Percentiles rank a stretch among this genome's conserved stretches.
These are phyloP conservation scores for Colletotrichum orchidophilum DNA, from an alignment of 2,329 filamentous ascomycete species.

Conservation along the genomic window DNA sequence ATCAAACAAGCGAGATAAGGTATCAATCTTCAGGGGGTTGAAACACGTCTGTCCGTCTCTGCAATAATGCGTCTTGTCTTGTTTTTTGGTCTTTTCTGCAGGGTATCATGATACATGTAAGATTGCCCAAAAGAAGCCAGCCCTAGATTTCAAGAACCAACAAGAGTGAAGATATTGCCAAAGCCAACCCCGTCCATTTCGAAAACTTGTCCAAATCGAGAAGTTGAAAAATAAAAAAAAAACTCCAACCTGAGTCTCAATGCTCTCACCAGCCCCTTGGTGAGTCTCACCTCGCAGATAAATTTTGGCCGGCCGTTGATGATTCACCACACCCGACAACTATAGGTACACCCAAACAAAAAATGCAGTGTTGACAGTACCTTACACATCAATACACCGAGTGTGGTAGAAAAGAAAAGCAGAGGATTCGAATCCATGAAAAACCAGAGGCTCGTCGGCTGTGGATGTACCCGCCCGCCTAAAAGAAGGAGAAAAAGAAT, in stretches of 20 bases:
- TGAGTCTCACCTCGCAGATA: constrained; percentile 6
- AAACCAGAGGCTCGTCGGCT: constrained; percentile 11
- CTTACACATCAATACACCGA: constrained; percentile 15
- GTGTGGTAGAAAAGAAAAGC: background rate
- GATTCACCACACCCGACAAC: background rate
- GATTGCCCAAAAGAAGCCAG: constrained; percentile 24
- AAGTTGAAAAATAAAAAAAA: constrained; percentile 9
- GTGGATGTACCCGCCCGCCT: constrained; percentile 20
- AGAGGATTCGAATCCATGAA: background rate
- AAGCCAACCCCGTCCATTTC: background rate
- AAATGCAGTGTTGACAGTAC: constrained; percentile 2
- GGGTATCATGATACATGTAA: constrained; percentile 34
- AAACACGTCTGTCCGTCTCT: constrained; percentile 23
- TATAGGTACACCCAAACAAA: constrained; percentile 15
- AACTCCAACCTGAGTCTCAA: constrained; percentile 22
- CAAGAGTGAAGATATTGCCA: constrained; percentile 11
- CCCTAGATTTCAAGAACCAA: constrained; percentile 11
- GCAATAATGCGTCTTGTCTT: constrained; percentile 15
- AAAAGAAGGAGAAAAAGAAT: constrained; percentile 11
- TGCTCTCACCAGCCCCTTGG: background rate
- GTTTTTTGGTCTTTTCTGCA: constrained; percentile 29
- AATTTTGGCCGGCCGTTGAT: constrained; percentile 13
- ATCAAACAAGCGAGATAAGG: constrained; percentile 34
- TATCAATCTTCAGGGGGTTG: constrained; percentile 27
- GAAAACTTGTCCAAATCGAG: background rate